Evolutionary conservation across 2,329 filamentous ascomycete genomes (phyloP).

Genomic region (Bertia moriformis): DNA sequence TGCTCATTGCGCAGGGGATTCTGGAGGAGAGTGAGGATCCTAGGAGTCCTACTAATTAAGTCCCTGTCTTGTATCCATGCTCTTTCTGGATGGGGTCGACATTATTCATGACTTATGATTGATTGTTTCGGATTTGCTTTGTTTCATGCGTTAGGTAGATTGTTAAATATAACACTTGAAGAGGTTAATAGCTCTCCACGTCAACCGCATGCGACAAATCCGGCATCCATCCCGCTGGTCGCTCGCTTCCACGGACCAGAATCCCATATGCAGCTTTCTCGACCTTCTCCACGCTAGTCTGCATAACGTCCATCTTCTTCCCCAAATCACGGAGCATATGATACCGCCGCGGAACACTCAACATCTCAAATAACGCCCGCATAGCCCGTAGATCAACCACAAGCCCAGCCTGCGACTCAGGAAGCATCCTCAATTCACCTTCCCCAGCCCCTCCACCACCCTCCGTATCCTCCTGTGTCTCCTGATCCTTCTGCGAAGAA

Average conservation of each 20-base stretch:
- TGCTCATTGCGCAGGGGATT: neutral
- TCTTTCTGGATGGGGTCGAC: neutral
- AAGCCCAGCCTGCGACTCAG: neutral
- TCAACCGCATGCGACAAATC: conserved; percentile 32
- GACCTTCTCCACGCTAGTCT: conserved; percentile 80
- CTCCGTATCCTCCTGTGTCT: conserved; percentile 4
- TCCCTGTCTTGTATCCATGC: too few relatives aligned
- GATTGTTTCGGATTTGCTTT: too few relatives aligned
- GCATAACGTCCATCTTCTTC: conserved; percentile 77
- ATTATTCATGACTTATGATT: neutral
- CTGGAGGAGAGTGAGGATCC: neutral
- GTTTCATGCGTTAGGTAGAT: too few relatives aligned
- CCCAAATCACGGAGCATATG: conserved; percentile 46
- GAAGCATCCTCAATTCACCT: conserved; percentile 19
- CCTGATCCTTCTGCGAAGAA: conserved; percentile 17
- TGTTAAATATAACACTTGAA: too few relatives aligned
- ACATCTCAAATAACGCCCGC: conserved; percentile 60
- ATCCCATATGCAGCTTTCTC: conserved; percentile 82
- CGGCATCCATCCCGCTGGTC: conserved; percentile 83
- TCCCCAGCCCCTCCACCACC: conserved; percentile 22
- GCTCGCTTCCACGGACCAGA: conserved; percentile 71
- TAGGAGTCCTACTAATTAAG: neutral
- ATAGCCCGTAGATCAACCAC: conserved; percentile 61
- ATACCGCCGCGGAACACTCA: conserved; percentile 38
- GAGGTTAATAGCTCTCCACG: neutral